Evolutionary conservation across 2,329 filamentous ascomycete species (phyloP), one percentile per base, ranked within the genome.

Genomic region (Sphaerostilbella broomeana): DNA sequence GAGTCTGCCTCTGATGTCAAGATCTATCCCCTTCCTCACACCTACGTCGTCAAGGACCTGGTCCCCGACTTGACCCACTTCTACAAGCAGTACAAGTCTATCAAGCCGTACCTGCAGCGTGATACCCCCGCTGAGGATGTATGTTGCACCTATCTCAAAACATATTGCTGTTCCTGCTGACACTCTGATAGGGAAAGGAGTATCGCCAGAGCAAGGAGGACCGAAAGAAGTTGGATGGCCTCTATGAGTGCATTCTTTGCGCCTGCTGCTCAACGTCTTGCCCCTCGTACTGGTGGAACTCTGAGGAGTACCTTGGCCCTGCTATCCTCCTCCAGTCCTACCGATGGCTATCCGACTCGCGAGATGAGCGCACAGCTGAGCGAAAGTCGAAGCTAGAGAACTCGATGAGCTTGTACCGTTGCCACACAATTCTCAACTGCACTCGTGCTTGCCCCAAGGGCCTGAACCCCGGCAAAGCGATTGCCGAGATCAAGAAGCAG

Each of bases 211-310:
- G 74, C 55, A 90, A 87, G 66, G 88, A 79, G 54, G 90, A 98
- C 54, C 88, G 92, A 60, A 86, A 81, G 70, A 98, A 95, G 81
- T 82, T 98, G 40, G 92, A 97, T 62, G 92, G 92, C 50, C 80
- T 97, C 20, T 97, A 98, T 73, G 92, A 98, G 71, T 98, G 92
- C 72, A 97, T 98, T 67, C 83, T 98, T 43, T 98, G 92, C 75
- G 90, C 90, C 55, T 98, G 92, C 81, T 98, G 92, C 81, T 92
- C 86, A 52, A 98, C 92, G 16, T 95, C 90, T 32, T 98, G 92
- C 76, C 92, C 92, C n/a, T 95, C 88, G 13, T 98, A 98, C 77
- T 98, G 92, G 92, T 98, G 92, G 92, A 98, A 98, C 75, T 81
- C 84, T 54, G 89, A 97, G 70, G 89, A 97, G 68, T 98, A 98